These are phyloP conservation scores for Rhynchosporium agropyri DNA, from an alignment of 2,329 filamentous ascomycete species.

Conservation along the genomic window DNA sequence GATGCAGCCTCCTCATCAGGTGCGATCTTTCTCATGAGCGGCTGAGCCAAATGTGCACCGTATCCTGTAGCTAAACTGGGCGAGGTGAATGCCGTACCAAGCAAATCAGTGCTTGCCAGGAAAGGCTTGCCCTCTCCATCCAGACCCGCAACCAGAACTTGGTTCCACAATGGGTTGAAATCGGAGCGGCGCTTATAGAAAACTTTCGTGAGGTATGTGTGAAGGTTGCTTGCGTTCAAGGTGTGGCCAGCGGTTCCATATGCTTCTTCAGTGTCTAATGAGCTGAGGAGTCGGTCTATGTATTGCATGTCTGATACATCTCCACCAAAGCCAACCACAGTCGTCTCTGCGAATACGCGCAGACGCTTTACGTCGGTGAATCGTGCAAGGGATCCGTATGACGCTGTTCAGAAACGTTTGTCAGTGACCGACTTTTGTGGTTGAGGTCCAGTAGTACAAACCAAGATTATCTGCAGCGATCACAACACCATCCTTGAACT, in stretches of 20 bases:
- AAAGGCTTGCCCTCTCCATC: slow-evolving; percentile 81
- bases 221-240: slow-evolving; percentile 90
- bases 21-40: slow-evolving; percentile 81
- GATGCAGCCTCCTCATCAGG: slow-evolving; percentile 80
- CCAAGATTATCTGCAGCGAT: slow-evolving; percentile 97
- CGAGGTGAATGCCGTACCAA: slow-evolving; percentile 87
- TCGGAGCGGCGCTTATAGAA: slow-evolving; percentile 93
- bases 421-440: slow-evolving; percentile 26
- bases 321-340: slow-evolving; percentile 90
- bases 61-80: slow-evolving; percentile 93
- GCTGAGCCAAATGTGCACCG: slow-evolving; percentile 88
- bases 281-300: slow-evolving; percentile 86
- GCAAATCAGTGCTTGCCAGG: slow-evolving; percentile 86
- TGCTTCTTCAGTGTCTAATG: slow-evolving; percentile 85
- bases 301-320: slow-evolving; percentile 99
- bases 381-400: slow-evolving; percentile 93
- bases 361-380: slow-evolving; percentile 98
- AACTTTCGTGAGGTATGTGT: slow-evolving; percentile 95
- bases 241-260: slow-evolving; percentile 60
- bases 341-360: slow-evolving; percentile 79
- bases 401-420: slow-evolving; percentile 59
- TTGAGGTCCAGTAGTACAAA: slow-evolving; percentile 45
- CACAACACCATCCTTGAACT: slow-evolving; percentile 95
- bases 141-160: slow-evolving; percentile 86
- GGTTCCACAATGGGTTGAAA: slow-evolving; percentile 98